Evolutionary conservation across 805 yeast species (phyloP), one percentile per base, ranked within the genome.

Genomic region (Saccharomycopsis fibuligera): DNA sequence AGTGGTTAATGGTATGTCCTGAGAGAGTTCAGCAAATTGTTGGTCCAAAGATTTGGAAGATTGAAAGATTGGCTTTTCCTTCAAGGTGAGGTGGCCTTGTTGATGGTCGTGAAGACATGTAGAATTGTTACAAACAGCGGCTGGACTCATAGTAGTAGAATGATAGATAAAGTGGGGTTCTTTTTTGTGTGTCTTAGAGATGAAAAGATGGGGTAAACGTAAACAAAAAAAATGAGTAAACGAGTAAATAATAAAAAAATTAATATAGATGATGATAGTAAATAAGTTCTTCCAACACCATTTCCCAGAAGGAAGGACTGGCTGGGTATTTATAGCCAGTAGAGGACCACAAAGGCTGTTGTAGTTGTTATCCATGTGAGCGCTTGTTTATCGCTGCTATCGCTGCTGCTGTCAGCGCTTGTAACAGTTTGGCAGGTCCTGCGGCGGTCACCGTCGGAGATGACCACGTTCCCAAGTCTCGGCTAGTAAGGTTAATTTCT

Each of bases 1-100:
- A 1, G 85, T 80, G 14, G 84, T 71, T 37, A 80, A 63, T 33
- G 71, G 69, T 33, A 76, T 61, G 31, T 63, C 58, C 23, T 58
- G 40, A 8, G 42, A n/a, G 21, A 49, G 29, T 41, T 42, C 37
- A 16, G 45, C 27, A 23, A 47, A 54, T 36, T 50, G 49, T n/a
- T 53, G 39, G 41, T 54, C 46, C 37, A 53, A 24, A 40, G 51
- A n/a, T 23, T 39, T 24, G 29, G 51, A 23, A 16, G 41, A 10
- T 31, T 31, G 29, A 29, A 45, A 44, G 31, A 45, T n/a, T 29
- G 43, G 17, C n/a, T 22, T 37, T 31, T 35, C 17, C 17, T 43
- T 33, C 31, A 42, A 24, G n/a, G 40, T 30, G 22, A 38, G 40
- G 23, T 44, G 37, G 19, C 30, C 36, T 25, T 35, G 19, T 9